phyloP scores from a whole-genome alignment of 2,329 filamentous ascomycete genomes.

The Plectosphaerella cucumerina region DNA sequence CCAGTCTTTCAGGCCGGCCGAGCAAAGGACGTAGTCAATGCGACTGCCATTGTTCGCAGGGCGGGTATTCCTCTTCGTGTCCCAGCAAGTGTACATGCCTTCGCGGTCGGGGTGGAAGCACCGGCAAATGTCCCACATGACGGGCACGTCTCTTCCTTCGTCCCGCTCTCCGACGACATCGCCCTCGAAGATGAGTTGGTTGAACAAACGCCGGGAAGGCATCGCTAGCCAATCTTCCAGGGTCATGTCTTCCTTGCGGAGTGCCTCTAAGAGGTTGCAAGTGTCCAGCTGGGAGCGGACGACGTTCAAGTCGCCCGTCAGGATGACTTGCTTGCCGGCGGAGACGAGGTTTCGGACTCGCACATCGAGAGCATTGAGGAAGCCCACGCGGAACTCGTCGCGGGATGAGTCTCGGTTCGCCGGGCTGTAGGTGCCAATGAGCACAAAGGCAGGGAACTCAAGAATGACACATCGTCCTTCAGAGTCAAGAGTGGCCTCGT shows the following conservation, averaged over 20 bases:
- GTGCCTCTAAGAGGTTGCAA: constrained; percentile 66
- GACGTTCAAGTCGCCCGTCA: constrained; percentile 89
- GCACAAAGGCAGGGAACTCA: constrained; percentile 91
- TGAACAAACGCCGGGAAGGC: constrained; percentile 74
- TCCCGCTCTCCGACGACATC: constrained; percentile 64
- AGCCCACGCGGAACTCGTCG: constrained; percentile 76
- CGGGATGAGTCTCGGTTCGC: constrained; percentile 82
- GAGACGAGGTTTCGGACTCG: constrained; percentile 79
- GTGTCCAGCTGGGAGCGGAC: constrained; percentile 66
- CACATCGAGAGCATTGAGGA: constrained; percentile 74
- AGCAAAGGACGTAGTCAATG: constrained; percentile 92
- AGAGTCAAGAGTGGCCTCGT: constrained; percentile 73
- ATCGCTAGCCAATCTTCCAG: constrained; percentile 68
- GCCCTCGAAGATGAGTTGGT: constrained; percentile 76
- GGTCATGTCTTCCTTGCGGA: constrained; percentile 65
- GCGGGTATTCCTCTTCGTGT: constrained; percentile 90
- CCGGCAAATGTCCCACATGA: constrained; percentile 81
- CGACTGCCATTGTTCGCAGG: constrained; percentile 89
- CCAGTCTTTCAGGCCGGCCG: constrained; percentile 73
- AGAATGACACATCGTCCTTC: constrained; percentile 89
- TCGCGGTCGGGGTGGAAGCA: constrained; percentile 72
- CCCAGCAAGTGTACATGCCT: constrained; percentile 98
- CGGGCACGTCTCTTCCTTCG: constrained; percentile 62
- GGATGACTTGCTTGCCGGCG: constrained; percentile 77
- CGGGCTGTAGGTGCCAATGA: constrained; percentile 89